These are phyloP conservation scores for Thymus quinquecostatus DNA, from an alignment of 257 asterid genomes.

Conservation along the genomic window DNA sequence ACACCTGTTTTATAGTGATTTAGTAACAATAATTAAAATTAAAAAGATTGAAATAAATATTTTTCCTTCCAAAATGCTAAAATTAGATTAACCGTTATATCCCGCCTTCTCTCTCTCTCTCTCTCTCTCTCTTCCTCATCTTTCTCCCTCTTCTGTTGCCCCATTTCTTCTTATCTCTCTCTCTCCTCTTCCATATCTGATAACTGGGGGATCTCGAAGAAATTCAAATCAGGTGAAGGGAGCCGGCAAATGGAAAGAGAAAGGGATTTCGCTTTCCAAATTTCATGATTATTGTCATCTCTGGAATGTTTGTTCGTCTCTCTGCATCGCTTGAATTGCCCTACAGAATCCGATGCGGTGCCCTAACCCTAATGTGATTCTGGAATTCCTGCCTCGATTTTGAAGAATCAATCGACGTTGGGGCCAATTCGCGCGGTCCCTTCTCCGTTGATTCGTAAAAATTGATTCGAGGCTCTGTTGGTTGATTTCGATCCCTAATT, in stretches of 20 bases:
- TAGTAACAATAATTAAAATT: neutral
- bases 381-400: slow-evolving; percentile 29
- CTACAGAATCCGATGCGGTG: slow-evolving; percentile 40
- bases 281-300: slow-evolving; percentile 9
- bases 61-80: slow-evolving; percentile 26
- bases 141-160: slow-evolving; percentile 31
- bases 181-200: slow-evolving; percentile 37
- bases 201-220: slow-evolving; percentile 47
- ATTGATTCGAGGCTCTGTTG: slow-evolving; percentile 19
- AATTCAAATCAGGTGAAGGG: slow-evolving; percentile 3
- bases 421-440: slow-evolving; percentile 23
- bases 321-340: slow-evolving; percentile 32
- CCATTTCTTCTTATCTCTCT: slow-evolving; percentile 12
- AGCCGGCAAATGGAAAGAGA: slow-evolving; percentile 28
- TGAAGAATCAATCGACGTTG: slow-evolving; percentile 29
- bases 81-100: slow-evolving; percentile 47
- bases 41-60: neutral
- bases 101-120: slow-evolving; percentile 42
- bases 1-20: slow-evolving; percentile 3
- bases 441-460: slow-evolving; percentile 33
- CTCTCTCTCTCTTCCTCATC: slow-evolving; percentile 35
- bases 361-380: slow-evolving; percentile 38
- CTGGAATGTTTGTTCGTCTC: slow-evolving; percentile 32
- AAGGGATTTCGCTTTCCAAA: slow-evolving; percentile 17
- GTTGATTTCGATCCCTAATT: slow-evolving; percentile 16